Evolutionary conservation across 1,284 basidiomycete species (phyloP).

Genomic region (Trichosporon coremiiforme): DNA sequence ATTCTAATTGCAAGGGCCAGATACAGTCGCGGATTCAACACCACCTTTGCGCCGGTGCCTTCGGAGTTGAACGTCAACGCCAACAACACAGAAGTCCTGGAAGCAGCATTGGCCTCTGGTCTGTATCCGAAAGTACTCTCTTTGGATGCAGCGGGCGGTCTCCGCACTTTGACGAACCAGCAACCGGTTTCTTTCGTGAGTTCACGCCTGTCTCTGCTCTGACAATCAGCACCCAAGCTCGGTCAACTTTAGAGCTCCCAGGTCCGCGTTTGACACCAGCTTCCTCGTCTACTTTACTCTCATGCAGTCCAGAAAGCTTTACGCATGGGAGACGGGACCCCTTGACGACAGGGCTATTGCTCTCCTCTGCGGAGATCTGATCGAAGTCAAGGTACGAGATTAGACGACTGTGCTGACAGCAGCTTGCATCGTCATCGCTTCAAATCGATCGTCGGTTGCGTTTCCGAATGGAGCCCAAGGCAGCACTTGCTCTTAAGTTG

Average conservation of each 20-base stretch:
- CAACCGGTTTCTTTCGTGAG: slow-evolving; percentile 63
- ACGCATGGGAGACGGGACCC: slow-evolving; percentile 95
- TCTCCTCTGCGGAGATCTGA: slow-evolving; percentile 80
- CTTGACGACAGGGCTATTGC: slow-evolving; percentile 81
- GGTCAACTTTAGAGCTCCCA: slow-evolving; percentile 72
- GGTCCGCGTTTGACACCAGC: slow-evolving; percentile 71
- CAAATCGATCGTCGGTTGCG: slow-evolving; percentile 83
- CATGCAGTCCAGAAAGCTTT: slow-evolving; percentile 67
- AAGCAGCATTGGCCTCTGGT: slow-evolving; percentile 81
- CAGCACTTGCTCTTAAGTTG: slow-evolving; percentile 76
- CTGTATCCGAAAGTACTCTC: slow-evolving; percentile 84
- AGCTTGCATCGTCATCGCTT: slow-evolving; percentile 71
- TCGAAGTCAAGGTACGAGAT: slow-evolving; percentile 77
- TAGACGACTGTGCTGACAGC: too few species aligned
- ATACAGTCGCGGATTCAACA: slow-evolving; percentile 68
- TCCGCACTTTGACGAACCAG: slow-evolving; percentile 86
- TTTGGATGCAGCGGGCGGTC: slow-evolving; percentile 64
- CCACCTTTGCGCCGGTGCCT: slow-evolving; percentile 77
- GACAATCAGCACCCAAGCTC: slow-evolving; percentile 93
- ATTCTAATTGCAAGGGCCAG: slow-evolving; percentile 62
- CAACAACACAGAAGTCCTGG: slow-evolving; percentile 64
- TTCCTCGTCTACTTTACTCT: slow-evolving; percentile 86
- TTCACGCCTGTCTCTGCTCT: too few species aligned
- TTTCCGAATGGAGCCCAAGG: slow-evolving; percentile 70
- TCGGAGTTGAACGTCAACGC: slow-evolving; percentile 72